Evolutionary conservation across 2,329 filamentous ascomycete genomes (phyloP), one percentile per base, ranked within the genome.

Genomic region (Claviceps pazoutovae): DNA sequence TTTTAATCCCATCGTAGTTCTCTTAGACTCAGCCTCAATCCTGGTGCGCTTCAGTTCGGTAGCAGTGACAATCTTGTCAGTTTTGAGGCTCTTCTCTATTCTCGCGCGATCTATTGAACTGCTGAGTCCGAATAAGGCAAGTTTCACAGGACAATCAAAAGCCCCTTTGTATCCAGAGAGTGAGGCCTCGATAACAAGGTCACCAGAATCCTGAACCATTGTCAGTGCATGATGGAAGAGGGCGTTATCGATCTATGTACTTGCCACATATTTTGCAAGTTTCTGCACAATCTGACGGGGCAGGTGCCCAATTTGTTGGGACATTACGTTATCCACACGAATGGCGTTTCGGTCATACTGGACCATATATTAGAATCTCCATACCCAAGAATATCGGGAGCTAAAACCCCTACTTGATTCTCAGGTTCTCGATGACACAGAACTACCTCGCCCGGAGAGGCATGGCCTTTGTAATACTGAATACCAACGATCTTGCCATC

Each of bases 291-390:
- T 61, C 1, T 68, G 72, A 13, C 79, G 73, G 6, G 86, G 84
- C 42, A 95, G 72, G 65, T 95, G 88, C 1, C 88, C 88, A 58
- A 95, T 86, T 60, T 94, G 88, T 7, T 66, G 64, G 16, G 80
- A 77, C 61, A 85, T 76, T 14, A 90, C 86, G 64, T 93, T 94
- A 59, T 86, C 75, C 1, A 94, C 79, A 5, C 80, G 78, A 53
- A 94, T 88, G 0, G 88, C 88, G 66, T 93, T 93, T 5, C 58
- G 56, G 61, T 93, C 86, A 61, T 84, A 86, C 57, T 71, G 50
- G n/a, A 19, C 14, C 19, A 36, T 34, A 4, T 3, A 34, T 50
- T 51, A 47, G 49, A 43, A 49, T 11, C 16, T 14, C 19, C n/a
- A 42, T 36, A 46, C 46, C 16, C 16, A 19, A 19, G 14, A 19